Evolutionary conservation across 768 basidiomycete species (phyloP), one percentile per base, ranked within the genome.

Genomic region (Suillus clintonianus): DNA sequence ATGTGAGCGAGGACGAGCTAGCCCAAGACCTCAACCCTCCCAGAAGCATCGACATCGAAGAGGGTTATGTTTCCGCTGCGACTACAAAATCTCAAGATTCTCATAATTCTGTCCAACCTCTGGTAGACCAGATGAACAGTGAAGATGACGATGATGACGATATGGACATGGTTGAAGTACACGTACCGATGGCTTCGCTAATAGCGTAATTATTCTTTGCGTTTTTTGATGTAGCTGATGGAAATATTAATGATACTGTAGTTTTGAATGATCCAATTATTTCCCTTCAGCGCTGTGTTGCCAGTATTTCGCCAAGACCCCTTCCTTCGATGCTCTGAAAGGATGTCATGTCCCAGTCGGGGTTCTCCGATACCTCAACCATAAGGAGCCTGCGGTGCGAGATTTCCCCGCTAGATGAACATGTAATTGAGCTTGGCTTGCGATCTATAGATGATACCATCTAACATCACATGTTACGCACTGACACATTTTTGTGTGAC

Each of bases 1-100:
- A 85, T 59, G 77, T 75, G 50, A 65, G 65, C 13, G 78, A 76
- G 41, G 76, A 74, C 41, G 71, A 68, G 42, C 65, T 74, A 19
- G 75, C 74, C 17, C 68, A 71, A 1, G 74, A 76, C 42, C 50
- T 72, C 37, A 68, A 75, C 24, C 39, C 56, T 57, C 39, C 24
- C 27, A 57, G 17, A 41, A 41, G 39, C 39, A 27, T 37, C 30
- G 59, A 60, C 39, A 27, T 37, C 30, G 59, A 60, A 24, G 59
- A 34, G 30, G 30, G 7, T 17, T 17, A 22, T 34, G 36, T 34
- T 37, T 15, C 59, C 5, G 15, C 37, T 15, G 15, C 55, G 19
- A 19, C 51, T 34, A 32, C 32, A n/a, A 53, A 34, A 53, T 34
- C 19, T n/a, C 51, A 53, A 27, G 24, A 56, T 59, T 42, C 32